These are phyloP conservation scores for Fusarium sp. DNA, from an alignment of 2,329 filamentous ascomycete species.

Conservation along the genomic window DNA sequence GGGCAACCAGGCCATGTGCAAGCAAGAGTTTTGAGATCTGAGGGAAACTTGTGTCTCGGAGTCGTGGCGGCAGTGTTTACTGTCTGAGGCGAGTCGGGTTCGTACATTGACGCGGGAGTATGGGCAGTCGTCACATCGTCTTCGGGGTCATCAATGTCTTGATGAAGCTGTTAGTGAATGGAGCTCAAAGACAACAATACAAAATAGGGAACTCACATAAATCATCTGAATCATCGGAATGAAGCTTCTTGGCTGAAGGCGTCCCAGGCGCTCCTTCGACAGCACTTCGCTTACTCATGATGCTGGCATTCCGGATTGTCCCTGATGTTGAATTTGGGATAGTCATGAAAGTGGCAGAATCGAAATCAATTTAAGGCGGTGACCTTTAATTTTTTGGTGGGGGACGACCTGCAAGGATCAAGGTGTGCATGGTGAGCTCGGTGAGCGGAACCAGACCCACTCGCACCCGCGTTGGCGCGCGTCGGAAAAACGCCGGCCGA, in stretches of 20 bases:
- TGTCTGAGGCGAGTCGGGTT: constrained; percentile 48
- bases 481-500: constrained; percentile 49
- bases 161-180: constrained; percentile 17
- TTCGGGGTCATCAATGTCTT: constrained; percentile 48
- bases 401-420: constrained; percentile 37
- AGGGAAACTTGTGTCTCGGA: constrained; percentile 69
- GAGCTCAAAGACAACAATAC: neutral
- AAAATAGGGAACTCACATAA: constrained; percentile 34
- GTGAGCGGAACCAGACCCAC: constrained; percentile 15
- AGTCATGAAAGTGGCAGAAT: constrained; percentile 48
- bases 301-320: constrained; percentile 33
- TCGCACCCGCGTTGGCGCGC: neutral
- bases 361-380: constrained; percentile 48
- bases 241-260: constrained; percentile 44
- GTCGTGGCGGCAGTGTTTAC: constrained; percentile 49
- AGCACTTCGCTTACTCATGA: constrained; percentile 51
- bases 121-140: constrained; percentile 48
- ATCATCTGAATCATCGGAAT: constrained; percentile 29
- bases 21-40: constrained; percentile 79
- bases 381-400: constrained; percentile 46
- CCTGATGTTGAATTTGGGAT: constrained; percentile 15
- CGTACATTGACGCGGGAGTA: constrained; percentile 49
- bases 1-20: constrained; percentile 81
- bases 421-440: constrained; percentile 20
- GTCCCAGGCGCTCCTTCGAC: constrained; percentile 36